Evolutionary conservation across 225 moss, liverwort and hornwort genomes (phyloP), one percentile per base, ranked within the genome.

Genomic region (Pseudoscleropodium purum): DNA sequence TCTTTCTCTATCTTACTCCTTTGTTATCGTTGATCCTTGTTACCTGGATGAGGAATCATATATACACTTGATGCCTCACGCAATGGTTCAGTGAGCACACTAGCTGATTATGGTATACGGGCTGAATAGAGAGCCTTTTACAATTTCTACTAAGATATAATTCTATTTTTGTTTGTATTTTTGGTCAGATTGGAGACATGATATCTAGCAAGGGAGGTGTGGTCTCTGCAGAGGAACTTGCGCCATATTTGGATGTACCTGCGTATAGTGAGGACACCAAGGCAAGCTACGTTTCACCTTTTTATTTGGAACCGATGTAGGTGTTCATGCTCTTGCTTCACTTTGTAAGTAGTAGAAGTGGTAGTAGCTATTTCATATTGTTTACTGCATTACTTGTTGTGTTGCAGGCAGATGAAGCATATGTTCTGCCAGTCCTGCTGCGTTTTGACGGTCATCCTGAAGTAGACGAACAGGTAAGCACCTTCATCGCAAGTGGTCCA

Each of bases 201-300:
- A 97, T 98, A 88, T 73, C 95, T 84, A 91, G 95, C 87, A 97
- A 98, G 90, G 98, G 98, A 89, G 97, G 97, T 91, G 98, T 96
- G 63, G 97, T 95, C 45, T 95, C 96, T n/a, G 93, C 93, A 72
- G 97, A 98, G 89, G 96, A 96, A 87, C 93, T 97, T 81, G 97
- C 96, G 15, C 97, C 97, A 29, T 97, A 91, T 92, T 87, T 97
- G 88, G 95, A 98, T 89, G 98, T 96, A 73, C 96, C 95, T 91
- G 89, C 92, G 73, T 86, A 93, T 65, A 85, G 94, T 73, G 94
- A 96, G 56, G 95, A 95, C 45, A 91, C 33, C 65, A 92, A 96
- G 94, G 96, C 91, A 90, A 75, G 87, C 47, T 66, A 66, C 70
- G 11, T 68, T 47, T 82, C 39, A 54, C 56, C 67, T 69, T 23